Conservation (phyloP, 495 filamentous ascomycete genomes). For the Annulohypoxylon maeteangense region DNA sequence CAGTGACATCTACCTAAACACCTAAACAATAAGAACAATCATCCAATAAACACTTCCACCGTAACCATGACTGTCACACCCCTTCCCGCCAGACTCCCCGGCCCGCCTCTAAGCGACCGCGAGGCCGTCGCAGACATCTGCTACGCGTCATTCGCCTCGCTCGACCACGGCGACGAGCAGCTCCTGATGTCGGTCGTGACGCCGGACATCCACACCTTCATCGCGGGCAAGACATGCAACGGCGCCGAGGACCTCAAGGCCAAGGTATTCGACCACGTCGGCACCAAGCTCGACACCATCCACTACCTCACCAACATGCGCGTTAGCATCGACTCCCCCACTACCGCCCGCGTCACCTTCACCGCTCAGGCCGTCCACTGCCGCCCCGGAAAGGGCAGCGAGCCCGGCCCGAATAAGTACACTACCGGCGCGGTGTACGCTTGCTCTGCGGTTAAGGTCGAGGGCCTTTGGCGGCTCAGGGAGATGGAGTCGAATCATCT, state of each 20-base stretch:
- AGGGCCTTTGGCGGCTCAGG: constrained; percentile 23
- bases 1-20: no score
- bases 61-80: no score
- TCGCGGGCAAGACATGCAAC: constrained; percentile 10
- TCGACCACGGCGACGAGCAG: constrained; percentile 25
- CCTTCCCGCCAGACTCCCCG: constrained; percentile 10
- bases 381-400: constrained; percentile 19
- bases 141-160: constrained; percentile 8
- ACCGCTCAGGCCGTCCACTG: constrained; percentile 12
- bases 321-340: constrained; percentile 21
- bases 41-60: no score
- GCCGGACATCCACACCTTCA: constrained; percentile 16
- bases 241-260: constrained; percentile 20
- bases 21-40: no score
- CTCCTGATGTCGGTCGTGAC: constrained; percentile 10
- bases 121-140: constrained; percentile 26
- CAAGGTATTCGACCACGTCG: constrained; percentile 9
- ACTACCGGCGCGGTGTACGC: constrained; percentile 13
- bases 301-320: constrained; percentile 38
- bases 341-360: constrained; percentile 23
- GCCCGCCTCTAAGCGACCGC: constrained; percentile 20
- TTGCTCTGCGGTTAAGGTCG: constrained; percentile 19
- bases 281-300: constrained; percentile 22
- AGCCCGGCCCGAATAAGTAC: constrained; percentile 21
- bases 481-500: constrained; percentile 1